Base-by-base conservation (phyloP, 345 rosid species). In the Cardamine resedifolia region DNA sequence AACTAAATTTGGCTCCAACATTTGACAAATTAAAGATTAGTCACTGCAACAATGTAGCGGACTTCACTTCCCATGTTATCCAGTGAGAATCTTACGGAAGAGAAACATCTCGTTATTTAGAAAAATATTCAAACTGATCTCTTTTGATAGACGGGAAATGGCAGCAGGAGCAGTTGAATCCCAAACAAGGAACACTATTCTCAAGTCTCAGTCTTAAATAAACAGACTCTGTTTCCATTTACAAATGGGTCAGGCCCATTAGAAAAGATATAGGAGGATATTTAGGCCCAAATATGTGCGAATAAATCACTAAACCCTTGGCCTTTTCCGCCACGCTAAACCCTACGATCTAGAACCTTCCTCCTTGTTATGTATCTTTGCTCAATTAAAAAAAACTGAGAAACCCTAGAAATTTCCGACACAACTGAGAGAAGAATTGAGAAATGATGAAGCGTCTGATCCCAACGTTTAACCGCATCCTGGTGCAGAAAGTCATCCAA, bases 391-490 rank as follows among this genome's bases (percentile, higher is more conserved):
- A 19, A 7, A 58, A 19, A 7, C 68, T 45, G 15, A 26, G 20
- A 45, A 70, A 63, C 74, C 79, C 63, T 53, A 33, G 51, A 31
- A 49, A 21, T 14, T 30, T 16, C 63, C 14, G 43, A 68, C 0
- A 43, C 31, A 60, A 6, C 30, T 0, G 49, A 71, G 71, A 50
- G 30, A 33, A 45, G 61, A 63, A 33, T 18, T 4, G 26, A 70
- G 30, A 31, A 75, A 91, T 91, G 97, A 89, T 90, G 64, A 91
- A 83, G 87, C 94, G 97, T 20, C 61, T 91, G 78, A 64, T 89
- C 39, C 97, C 97, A 20, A 41, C 87, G 23, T 78, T 92, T 11
- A 90, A 90, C 75, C 86, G 98, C 18, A 79, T 92, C 20, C 80
- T 92, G 7, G 81, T 92, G 36, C 89, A 92, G 89, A 90, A 81